phyloP scores from a whole-genome alignment of 2,329 filamentous ascomycete species.

The Ophiocordyceps camponoti-rufipedis region DNA sequence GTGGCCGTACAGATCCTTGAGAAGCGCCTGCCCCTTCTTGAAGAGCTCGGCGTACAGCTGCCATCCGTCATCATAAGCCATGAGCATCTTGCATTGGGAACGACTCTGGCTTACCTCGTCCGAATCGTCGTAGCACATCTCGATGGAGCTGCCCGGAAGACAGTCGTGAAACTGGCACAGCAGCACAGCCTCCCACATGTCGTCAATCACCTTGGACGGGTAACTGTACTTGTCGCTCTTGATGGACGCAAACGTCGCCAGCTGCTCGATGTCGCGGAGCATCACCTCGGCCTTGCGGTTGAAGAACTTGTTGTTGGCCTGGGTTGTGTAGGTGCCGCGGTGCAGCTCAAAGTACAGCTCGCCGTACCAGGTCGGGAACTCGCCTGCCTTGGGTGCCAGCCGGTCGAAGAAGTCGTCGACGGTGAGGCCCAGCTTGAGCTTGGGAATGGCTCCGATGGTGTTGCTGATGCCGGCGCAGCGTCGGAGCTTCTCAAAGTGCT shows the following conservation, averaged over 20 bases:
- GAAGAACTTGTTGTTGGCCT: conserved; percentile 92
- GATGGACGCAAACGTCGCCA: conserved; percentile 73
- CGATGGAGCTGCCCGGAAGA: conserved; percentile 82
- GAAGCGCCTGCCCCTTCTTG: conserved; percentile 50
- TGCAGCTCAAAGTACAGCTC: conserved; percentile 97
- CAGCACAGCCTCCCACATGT: conserved; percentile 85
- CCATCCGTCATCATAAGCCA: conserved; percentile 7
- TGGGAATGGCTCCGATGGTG: conserved; percentile 59
- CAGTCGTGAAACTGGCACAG: conserved; percentile 98
- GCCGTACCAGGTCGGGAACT: conserved; percentile 91
- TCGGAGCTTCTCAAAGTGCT: conserved; percentile 86
- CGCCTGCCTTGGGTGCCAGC: conserved; percentile 59
- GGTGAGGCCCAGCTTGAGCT: conserved; percentile 72
- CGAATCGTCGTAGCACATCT: conserved; percentile 96
- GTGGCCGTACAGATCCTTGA: conserved; percentile 49
- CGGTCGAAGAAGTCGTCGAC: conserved; percentile 90
- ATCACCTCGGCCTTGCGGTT: conserved; percentile 75
- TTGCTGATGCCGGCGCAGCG: conserved; percentile 85
- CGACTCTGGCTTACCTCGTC: conserved; percentile 38
- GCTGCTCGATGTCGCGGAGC: conserved; percentile 71
- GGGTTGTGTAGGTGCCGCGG: conserved; percentile 90
- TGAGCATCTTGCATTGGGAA: background rate
- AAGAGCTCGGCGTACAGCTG: conserved; percentile 72
- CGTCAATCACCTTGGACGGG: conserved; percentile 82
- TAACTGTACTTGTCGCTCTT: conserved; percentile 62